Conservation (phyloP, 192 early-diverging fungal species). For the Umbelopsis isabellina region DNA sequence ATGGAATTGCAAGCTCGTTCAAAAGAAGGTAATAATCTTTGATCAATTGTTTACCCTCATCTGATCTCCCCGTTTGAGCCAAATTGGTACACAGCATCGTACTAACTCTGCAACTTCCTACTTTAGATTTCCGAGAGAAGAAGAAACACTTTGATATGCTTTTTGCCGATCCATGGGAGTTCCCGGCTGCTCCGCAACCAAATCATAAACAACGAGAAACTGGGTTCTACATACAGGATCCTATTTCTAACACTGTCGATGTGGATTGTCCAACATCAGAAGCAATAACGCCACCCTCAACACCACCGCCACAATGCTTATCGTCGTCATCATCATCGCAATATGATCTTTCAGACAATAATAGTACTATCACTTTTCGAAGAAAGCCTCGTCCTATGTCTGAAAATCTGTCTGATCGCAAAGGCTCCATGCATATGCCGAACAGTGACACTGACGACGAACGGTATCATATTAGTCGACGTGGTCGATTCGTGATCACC, state of each 20-base stretch:
- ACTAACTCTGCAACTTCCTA: not conserved
- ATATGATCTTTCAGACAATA: not conserved
- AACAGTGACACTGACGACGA: conserved; percentile 5
- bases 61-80: not conserved
- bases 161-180: conserved; percentile 8
- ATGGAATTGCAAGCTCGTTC: conserved; percentile 15
- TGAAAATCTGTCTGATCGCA: conserved; percentile 12
- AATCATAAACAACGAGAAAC: not conserved
- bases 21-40: not conserved
- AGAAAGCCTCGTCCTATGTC: not conserved
- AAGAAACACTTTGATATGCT: conserved; percentile 14
- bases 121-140: conserved; percentile 2
- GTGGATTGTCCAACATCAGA: not conserved
- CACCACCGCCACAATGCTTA: not conserved
- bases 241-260: not conserved
- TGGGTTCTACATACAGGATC: not conserved
- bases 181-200: not conserved
- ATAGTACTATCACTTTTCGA: not conserved
- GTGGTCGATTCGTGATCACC: conserved; percentile 1
- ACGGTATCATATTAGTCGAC: conserved; percentile 14
- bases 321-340: conserved; percentile 4
- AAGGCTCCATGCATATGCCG: not conserved
- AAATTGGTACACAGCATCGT: no score
- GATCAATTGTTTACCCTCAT: not conserved
- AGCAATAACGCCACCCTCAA: not conserved